These are phyloP conservation scores for Barbarea vulgaris DNA, from an alignment of 345 rosid species.

Conservation along the genomic window DNA sequence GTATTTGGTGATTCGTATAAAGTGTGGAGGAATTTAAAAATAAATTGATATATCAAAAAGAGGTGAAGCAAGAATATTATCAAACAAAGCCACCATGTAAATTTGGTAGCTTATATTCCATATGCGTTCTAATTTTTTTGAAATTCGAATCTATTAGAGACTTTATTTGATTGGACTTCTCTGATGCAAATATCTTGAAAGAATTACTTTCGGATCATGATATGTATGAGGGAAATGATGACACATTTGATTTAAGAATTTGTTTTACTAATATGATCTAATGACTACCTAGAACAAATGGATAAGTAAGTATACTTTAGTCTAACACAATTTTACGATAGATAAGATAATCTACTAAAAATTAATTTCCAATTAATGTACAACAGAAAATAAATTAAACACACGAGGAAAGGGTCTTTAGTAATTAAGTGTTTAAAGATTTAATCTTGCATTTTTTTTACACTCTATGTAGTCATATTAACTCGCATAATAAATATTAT, in stretches of 20 bases:
- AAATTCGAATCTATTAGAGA: not conserved
- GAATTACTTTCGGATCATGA: not conserved
- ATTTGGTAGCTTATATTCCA: conserved; percentile 10
- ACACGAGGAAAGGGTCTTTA: not conserved
- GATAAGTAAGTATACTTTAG: not conserved
- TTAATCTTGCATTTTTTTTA: not conserved
- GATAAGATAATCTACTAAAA: no score
- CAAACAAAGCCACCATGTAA: conserved; percentile 13
- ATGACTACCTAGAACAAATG: not conserved
- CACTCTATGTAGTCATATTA: not conserved
- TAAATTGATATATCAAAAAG: conserved; percentile 32
- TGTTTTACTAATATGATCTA: not conserved
- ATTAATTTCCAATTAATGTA: not conserved
- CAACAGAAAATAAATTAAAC: not conserved
- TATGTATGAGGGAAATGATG: not conserved
- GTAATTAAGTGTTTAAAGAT: not conserved
- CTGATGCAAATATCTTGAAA: not conserved
- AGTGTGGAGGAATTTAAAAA: conserved; percentile 18
- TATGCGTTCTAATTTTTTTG: not conserved
- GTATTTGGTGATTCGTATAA: conserved; percentile 6
- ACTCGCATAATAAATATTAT: not conserved
- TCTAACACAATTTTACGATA: not conserved
- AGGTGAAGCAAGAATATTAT: conserved; percentile 15
- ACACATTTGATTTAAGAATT: not conserved
- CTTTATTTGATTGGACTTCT: not conserved